phyloP scores from a whole-genome alignment of 768 basidiomycete species.

The Amanita inopinata region DNA sequence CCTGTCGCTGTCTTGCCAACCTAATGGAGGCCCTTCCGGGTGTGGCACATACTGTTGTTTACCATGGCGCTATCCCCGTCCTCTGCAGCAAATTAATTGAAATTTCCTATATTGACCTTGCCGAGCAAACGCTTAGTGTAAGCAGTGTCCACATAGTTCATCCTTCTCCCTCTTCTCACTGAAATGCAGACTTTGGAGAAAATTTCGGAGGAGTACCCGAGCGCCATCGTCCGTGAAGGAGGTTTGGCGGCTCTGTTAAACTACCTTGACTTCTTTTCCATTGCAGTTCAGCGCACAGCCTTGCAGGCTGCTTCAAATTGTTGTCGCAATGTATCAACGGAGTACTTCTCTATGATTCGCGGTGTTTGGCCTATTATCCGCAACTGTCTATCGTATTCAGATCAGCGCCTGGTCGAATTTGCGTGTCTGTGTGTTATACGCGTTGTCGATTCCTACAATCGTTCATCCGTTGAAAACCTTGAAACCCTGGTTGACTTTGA shows the following conservation, averaged over 20 bases:
- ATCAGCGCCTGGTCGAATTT: slow-evolving; percentile 96
- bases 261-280: slow-evolving; percentile 97
- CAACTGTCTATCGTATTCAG: slow-evolving; percentile 84
- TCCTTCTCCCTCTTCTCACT: slow-evolving; percentile 10
- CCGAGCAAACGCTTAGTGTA: slow-evolving; percentile 96
- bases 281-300: slow-evolving; percentile 93
- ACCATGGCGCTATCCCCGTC: slow-evolving; percentile 96
- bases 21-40: slow-evolving; percentile 99
- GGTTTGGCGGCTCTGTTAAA: slow-evolving; percentile 88
- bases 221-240: slow-evolving; percentile 91
- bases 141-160: slow-evolving; percentile 25
- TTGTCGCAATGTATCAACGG: slow-evolving; percentile 84
- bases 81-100: slow-evolving; percentile 95
- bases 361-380: slow-evolving; percentile 90
- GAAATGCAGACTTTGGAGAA: slow-evolving; percentile 85
- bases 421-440: slow-evolving; percentile 93
- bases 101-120: slow-evolving; percentile 96
- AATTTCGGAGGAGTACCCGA: slow-evolving; percentile 95
- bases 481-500: slow-evolving; percentile 78
- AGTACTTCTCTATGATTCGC: slow-evolving; percentile 82
- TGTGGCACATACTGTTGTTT: slow-evolving; percentile 93
- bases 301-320: slow-evolving; percentile 96
- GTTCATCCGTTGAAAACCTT: slow-evolving; percentile 74
- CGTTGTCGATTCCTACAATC: slow-evolving; percentile 85
- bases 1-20: slow-evolving; percentile 94